Percentiles rank a stretch among this genome's conserved stretches.
phyloP scores from a whole-genome alignment of 306 rosid species.

The Ziziphus jujuba region DNA sequence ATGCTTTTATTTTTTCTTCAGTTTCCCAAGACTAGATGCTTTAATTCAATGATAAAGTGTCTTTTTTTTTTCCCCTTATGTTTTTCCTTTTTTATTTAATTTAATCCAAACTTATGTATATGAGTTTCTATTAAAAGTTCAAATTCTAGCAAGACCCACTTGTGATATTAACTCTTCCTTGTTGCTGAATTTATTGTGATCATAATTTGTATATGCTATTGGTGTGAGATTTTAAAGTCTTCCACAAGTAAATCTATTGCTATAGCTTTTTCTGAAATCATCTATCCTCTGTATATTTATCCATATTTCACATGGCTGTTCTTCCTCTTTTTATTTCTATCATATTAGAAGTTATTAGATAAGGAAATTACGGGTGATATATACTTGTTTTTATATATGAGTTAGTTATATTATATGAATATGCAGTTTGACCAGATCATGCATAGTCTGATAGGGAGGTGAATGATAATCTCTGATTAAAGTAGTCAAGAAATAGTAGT shows the following conservation, averaged over 20 bases:
- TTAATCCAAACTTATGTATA: background rate
- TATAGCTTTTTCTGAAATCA: background rate
- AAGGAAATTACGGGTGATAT: background rate
- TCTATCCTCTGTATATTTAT: background rate
- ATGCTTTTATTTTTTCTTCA: background rate
- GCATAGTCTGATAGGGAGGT: background rate
- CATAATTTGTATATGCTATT: background rate
- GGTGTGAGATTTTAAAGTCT: too few relatives aligned
- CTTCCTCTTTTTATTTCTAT: background rate
- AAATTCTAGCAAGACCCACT: background rate
- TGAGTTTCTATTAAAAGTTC: background rate
- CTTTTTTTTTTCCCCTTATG: background rate
- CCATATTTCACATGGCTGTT: background rate
- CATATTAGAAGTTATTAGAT: background rate
- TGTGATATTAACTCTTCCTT: background rate
- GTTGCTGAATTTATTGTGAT: background rate
- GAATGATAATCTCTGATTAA: background rate
- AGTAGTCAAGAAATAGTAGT: background rate
- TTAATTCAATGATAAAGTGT: slow-evolving; percentile 8
- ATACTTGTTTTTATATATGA: too few relatives aligned
- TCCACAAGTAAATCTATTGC: too few relatives aligned
- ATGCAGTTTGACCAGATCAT: background rate
- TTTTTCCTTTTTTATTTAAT: background rate
- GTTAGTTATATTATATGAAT: background rate
- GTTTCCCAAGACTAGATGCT: background rate